phyloP scores from a whole-genome alignment of 768 basidiomycete species.

The Lactifluus hygrophoroides region DNA sequence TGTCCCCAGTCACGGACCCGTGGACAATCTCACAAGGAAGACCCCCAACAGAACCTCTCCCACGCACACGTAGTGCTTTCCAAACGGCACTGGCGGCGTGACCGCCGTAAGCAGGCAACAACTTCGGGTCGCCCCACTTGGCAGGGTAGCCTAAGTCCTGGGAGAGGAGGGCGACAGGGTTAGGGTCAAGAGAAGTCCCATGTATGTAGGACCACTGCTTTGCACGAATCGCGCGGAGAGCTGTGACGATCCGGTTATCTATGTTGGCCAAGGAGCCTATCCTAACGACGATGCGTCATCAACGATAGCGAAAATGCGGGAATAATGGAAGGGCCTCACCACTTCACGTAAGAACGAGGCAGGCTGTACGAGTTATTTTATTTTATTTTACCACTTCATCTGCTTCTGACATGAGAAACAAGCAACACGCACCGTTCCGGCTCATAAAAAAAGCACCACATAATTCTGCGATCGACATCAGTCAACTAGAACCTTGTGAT shows the following conservation, averaged over 20 bases:
- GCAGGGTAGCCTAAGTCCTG: conserved; percentile 48
- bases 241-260: conserved; percentile 48
- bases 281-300: conserved; percentile 28
- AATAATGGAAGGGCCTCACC: conserved; percentile 27
- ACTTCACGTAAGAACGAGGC: conserved; percentile 62
- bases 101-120: conserved; percentile 59
- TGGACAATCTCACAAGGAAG: conserved; percentile 73
- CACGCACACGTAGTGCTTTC: conserved; percentile 46
- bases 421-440: conserved; percentile 46
- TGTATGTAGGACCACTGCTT: conserved; percentile 53
- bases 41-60: conserved; percentile 51
- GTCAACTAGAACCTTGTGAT: background rate
- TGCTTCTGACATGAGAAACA: background rate
- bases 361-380: conserved; percentile 38
- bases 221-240: conserved; percentile 45
- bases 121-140: conserved; percentile 53
- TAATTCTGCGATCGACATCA: conserved; percentile 44
- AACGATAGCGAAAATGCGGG: background rate
- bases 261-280: conserved; percentile 62
- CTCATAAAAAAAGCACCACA: conserved; percentile 85
- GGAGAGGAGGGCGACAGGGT: conserved; percentile 41
- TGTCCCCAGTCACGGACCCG: conserved; percentile 43
- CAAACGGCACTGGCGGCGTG: conserved; percentile 41
- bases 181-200: conserved; percentile 32
- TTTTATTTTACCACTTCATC: conserved; percentile 1